These are phyloP conservation scores for Aspergillus mulundensis DNA, from an alignment of 495 filamentous ascomycete genomes.

Conservation along the genomic window DNA sequence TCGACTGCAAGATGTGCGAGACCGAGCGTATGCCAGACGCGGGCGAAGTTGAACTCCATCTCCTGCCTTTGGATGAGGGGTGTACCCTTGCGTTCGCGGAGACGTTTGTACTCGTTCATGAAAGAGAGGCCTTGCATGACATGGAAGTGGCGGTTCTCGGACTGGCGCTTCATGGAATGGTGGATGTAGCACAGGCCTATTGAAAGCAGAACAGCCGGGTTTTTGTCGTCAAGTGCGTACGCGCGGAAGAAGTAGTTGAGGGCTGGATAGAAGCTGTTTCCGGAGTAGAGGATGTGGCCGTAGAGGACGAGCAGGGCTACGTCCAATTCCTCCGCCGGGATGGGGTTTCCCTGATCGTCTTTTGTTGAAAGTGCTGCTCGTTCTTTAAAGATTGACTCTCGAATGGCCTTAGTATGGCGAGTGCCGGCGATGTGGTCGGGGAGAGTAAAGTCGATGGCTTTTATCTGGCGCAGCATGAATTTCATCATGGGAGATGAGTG, in stretches of 20 bases:
- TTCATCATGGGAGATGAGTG: slow-evolving; percentile 69
- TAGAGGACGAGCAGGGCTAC: slow-evolving; percentile 79
- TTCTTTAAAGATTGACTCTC: slow-evolving; percentile 38
- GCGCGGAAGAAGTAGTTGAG: slow-evolving; percentile 91
- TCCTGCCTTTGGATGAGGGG: slow-evolving; percentile 62
- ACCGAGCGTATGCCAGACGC: slow-evolving; percentile 77
- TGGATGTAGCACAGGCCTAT: slow-evolving; percentile 72
- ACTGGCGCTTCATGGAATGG: slow-evolving; percentile 79
- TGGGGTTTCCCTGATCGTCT: slow-evolving; percentile 44
- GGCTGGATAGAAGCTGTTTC: slow-evolving; percentile 73
- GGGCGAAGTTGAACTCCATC: slow-evolving; percentile 83
- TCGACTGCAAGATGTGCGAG: slow-evolving; percentile 71
- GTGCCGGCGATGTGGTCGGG: slow-evolving; percentile 24
- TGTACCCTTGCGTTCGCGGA: slow-evolving; percentile 33
- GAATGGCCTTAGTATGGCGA: slow-evolving; percentile 14
- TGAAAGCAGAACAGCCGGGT: slow-evolving; percentile 70
- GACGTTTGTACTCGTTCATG: slow-evolving; percentile 70
- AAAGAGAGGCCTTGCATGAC: slow-evolving; percentile 82
- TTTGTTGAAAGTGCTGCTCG: slow-evolving; percentile 48
- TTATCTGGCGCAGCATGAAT: slow-evolving; percentile 84
- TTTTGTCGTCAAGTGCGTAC: slow-evolving; percentile 69
- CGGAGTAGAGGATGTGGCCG: slow-evolving; percentile 77
- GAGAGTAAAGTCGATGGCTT: slow-evolving; percentile 72
- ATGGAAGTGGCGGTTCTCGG: slow-evolving; percentile 82
- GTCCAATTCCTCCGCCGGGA: slow-evolving; percentile 55